phyloP scores from a whole-genome alignment of 257 asterid species.

The Capsicum baccatum region DNA sequence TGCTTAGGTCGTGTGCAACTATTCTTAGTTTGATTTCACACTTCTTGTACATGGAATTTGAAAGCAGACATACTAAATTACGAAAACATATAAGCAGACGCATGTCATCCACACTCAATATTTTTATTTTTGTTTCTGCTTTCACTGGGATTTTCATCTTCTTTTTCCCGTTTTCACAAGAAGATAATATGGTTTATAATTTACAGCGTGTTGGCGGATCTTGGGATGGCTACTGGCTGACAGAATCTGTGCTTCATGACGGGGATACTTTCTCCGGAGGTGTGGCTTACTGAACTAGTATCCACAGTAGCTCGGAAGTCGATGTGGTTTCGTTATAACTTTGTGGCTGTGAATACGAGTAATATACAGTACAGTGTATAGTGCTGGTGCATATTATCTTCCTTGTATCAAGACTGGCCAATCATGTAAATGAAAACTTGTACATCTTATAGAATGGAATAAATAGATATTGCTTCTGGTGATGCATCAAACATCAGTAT shows the following conservation, averaged over 20 bases:
- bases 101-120: background rate
- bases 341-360: background rate
- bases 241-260: conserved; percentile 82
- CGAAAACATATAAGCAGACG: background rate
- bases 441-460: background rate
- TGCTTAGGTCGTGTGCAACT: conserved; percentile 1
- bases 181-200: background rate
- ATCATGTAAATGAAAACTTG: conserved; percentile 15
- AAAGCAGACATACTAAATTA: background rate
- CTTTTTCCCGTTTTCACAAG: conserved; percentile 4
- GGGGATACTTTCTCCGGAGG: conserved; percentile 91
- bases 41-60: background rate
- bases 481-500: background rate
- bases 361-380: background rate
- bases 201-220: conserved; percentile 90
- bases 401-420: background rate
- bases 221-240: conserved; percentile 99
- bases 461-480: background rate
- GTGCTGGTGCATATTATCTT: background rate
- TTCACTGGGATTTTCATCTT: background rate
- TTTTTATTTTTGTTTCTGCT: background rate
- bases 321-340: background rate
- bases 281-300: conserved; percentile 64
- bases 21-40: background rate
- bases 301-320: background rate